These are phyloP conservation scores for Eimeria tenella DNA, from an alignment of 169 alveolate genomes.

Conservation along the genomic window DNA sequence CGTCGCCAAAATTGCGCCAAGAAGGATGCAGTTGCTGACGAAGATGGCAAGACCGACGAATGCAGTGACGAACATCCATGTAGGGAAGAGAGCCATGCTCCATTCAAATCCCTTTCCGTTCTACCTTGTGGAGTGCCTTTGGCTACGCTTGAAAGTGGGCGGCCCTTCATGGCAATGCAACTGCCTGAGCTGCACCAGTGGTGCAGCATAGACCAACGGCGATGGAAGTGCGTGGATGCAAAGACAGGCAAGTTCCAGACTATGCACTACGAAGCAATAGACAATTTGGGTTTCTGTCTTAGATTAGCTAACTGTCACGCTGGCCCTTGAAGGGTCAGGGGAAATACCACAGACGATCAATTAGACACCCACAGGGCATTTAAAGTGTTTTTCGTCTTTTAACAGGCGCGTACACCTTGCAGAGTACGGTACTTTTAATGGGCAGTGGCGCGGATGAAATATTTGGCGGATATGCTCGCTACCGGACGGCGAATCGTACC, in stretches of 20 bases:
- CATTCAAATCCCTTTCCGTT: conserved; percentile 17
- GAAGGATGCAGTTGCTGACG: conserved; percentile 8
- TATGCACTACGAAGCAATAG: no score
- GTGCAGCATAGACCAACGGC: not conserved
- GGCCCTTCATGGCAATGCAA: conserved; percentile 67
- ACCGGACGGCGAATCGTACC: conserved; percentile 64
- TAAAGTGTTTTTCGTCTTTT: no score
- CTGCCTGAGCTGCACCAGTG: conserved; percentile 18
- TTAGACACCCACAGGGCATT: no score
- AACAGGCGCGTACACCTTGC: conserved; percentile 39
- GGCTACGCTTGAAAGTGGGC: conserved; percentile 34
- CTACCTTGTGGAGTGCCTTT: conserved; percentile 60
- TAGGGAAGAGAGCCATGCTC: not conserved
- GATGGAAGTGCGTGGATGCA: conserved; percentile 12
- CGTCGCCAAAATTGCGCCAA: not conserved
- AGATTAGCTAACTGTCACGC: no score
- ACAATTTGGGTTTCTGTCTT: no score
- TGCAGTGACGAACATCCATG: not conserved
- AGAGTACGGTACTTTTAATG: conserved; percentile 72
- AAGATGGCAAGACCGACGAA: not conserved
- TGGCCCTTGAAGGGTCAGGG: no score
- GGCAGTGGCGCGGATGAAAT: conserved; percentile 84
- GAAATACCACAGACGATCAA: no score
- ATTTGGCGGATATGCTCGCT: conserved; percentile 83
- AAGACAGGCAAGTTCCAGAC: conserved; percentile 7